phyloP scores from a whole-genome alignment of 2,329 filamentous ascomycete species.

The Akanthomyces lecanii region DNA sequence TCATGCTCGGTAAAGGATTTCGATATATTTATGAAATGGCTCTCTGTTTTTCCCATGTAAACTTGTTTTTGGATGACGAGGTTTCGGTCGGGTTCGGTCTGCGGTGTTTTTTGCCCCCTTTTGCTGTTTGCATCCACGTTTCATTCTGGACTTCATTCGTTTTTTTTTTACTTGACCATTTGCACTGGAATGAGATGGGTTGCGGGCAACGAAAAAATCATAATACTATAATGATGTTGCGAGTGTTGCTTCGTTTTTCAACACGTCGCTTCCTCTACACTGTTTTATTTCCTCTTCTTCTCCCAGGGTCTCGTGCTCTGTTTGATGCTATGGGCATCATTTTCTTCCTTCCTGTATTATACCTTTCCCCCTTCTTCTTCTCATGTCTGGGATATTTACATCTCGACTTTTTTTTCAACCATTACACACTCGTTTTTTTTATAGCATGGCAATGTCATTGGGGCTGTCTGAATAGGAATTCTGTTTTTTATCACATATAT shows the following conservation, averaged over 20 bases:
- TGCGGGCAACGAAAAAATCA: not conserved
- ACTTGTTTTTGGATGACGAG: conserved; percentile 24
- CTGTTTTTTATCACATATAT: not conserved
- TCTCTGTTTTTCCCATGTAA: not conserved
- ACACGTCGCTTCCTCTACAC: not conserved
- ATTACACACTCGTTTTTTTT: conserved; percentile 14
- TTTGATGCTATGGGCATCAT: not conserved
- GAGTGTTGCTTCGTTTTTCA: not conserved
- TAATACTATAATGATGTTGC: conserved; percentile 16
- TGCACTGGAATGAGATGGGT: not conserved
- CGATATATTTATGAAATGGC: not conserved
- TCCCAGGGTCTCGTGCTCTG: not conserved
- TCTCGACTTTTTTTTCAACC: not conserved
- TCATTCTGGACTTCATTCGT: conserved; percentile 17
- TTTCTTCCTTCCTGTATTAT: conserved; percentile 11
- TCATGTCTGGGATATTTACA: not conserved
- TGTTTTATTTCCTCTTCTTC: conserved; percentile 7
- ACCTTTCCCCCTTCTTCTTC: conserved; percentile 10
- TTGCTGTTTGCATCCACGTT: conserved; percentile 18
- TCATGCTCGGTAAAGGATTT: no score
- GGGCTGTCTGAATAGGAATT: conserved; percentile 14
- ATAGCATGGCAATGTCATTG: conserved; percentile 14
- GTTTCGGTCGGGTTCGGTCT: conserved; percentile 6
- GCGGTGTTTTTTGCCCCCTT: conserved; percentile 9
- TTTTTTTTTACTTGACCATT: conserved; percentile 9